Base-by-base conservation (phyloP, 1,284 basidiomycete genomes). In the Takashimella koratensis region DNA sequence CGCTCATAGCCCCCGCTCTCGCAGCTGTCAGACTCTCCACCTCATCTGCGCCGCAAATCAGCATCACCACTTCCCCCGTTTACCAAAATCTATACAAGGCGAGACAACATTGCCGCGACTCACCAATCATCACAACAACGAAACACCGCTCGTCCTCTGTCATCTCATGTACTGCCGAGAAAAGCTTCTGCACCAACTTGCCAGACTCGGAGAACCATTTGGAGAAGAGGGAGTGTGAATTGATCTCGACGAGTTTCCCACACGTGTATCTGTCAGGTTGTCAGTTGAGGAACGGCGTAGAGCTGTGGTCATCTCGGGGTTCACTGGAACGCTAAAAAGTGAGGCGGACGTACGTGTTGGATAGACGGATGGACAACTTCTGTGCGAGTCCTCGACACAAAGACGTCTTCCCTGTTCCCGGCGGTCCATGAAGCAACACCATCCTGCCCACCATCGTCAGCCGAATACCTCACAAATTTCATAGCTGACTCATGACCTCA, bases 131-230 rank as follows among this genome's bases (percentile, higher is more conserved):
- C 16, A 99, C 90, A 2, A 97, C 86, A 0, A 98, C 86, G 67
- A 98, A 98, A 5, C 85, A 85, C 49, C 87, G 84, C 55, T 92
- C 88, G 64, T 98, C 93, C 49, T 94, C 91, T 5, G 80, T 78
- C 76, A 98, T 83, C 62, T 94, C 90, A 46, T 83, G 87, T 45
- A 99, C 90, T 54, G 84, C 88, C 47, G 83, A 84, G 70, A 99
- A 99, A 16, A 98, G 79, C 52, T 88, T 84, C 68, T 98, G 94
- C 0, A 99, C 96, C 13, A 99, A 84, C 76, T 99, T 99, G 24
- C 96, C 96, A 0, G 91, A 95, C 71, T 99, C 96, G 1, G 92
- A 96, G 77, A 98, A 99, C 93, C 93, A 96, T 61, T 91, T 88
- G 5, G 90, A 93, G 72, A 97, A 96, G 5, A 96, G 80, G 1